Evolutionary conservation across 2,329 filamentous ascomycete genomes (phyloP).

Genomic region (Pyrenophora seminiperda): DNA sequence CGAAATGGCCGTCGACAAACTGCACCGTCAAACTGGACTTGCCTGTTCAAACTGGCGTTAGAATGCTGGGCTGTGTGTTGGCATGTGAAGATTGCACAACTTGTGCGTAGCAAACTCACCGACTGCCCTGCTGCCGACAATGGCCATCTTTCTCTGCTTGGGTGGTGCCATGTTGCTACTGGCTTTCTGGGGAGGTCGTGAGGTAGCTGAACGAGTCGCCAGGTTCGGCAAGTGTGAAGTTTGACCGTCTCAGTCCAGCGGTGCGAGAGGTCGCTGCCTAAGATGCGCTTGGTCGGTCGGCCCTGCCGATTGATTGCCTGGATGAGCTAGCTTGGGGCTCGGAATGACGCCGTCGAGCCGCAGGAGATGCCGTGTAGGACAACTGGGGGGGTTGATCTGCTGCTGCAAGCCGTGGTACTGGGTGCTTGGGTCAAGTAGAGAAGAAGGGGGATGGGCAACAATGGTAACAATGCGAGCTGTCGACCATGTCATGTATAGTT

Average conservation of each 20-base stretch:
- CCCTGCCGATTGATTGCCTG: constrained; percentile 31
- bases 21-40: constrained; percentile 97
- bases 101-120: constrained; percentile 58
- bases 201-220: constrained; percentile 30
- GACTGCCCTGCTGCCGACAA: constrained; percentile 92
- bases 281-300: constrained; percentile 22
- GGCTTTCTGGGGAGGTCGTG: constrained; percentile 17
- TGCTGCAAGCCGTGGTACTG: no score
- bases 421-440: no score
- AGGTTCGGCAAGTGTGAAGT: constrained; percentile 32
- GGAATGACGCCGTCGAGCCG: constrained; percentile 31
- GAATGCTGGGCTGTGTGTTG: constrained; percentile 12
- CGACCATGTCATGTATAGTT: not conserved
- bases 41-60: constrained; percentile 60
- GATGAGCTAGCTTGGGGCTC: constrained; percentile 26
- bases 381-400: constrained; percentile 5
- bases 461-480: no score
- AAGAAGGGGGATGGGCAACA: no score
- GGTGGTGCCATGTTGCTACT: constrained; percentile 65
- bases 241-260: constrained; percentile 23
- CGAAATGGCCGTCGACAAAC: constrained; percentile 96
- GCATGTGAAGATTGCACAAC: constrained; percentile 24
- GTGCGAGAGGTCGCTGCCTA: constrained; percentile 31
- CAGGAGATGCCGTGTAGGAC: constrained; percentile 20
- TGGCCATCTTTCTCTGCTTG: constrained; percentile 93